Conservation (phyloP, 2,329 filamentous ascomycete species). For the Penicillium italicum region DNA sequence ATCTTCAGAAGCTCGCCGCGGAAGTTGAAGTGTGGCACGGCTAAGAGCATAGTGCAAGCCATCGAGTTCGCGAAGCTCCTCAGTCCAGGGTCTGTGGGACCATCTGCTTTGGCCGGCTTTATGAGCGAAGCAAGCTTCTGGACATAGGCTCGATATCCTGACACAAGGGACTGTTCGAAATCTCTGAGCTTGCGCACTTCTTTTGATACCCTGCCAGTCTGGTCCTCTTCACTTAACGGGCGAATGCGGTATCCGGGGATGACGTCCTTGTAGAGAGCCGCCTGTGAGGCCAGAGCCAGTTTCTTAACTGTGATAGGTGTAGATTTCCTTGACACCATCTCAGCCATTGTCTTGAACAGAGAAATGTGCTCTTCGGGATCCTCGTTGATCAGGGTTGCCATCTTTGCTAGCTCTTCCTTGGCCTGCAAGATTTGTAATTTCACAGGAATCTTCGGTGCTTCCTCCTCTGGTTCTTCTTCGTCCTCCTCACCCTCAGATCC, state of each 20-base stretch:
- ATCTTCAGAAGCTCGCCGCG: constrained; percentile 83
- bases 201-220: constrained; percentile 79
- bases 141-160: constrained; percentile 80
- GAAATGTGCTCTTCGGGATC: constrained; percentile 86
- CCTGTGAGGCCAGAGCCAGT: constrained; percentile 78
- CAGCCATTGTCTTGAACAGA: constrained; percentile 71
- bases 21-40: constrained; percentile 97
- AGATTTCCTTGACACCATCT: constrained; percentile 62
- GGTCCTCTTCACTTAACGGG: constrained; percentile 68
- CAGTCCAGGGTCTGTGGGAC: constrained; percentile 45
- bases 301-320: constrained; percentile 71
- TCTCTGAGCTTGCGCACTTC: constrained; percentile 77
- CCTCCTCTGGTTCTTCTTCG: constrained; percentile 47
- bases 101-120: constrained; percentile 49
- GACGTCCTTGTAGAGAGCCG: constrained; percentile 89
- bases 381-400: constrained; percentile 79
- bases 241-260: constrained; percentile 96
- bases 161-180: constrained; percentile 84
- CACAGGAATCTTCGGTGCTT: constrained; percentile 63
- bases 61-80: constrained; percentile 74
- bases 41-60: constrained; percentile 75
- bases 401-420: constrained; percentile 86
- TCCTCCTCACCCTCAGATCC: constrained; percentile 36
- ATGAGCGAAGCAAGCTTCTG: constrained; percentile 68
- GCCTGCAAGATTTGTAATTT: constrained; percentile 78